Evolutionary conservation across 805 yeast genomes (phyloP).

Genomic region (Candida schatavii): DNA sequence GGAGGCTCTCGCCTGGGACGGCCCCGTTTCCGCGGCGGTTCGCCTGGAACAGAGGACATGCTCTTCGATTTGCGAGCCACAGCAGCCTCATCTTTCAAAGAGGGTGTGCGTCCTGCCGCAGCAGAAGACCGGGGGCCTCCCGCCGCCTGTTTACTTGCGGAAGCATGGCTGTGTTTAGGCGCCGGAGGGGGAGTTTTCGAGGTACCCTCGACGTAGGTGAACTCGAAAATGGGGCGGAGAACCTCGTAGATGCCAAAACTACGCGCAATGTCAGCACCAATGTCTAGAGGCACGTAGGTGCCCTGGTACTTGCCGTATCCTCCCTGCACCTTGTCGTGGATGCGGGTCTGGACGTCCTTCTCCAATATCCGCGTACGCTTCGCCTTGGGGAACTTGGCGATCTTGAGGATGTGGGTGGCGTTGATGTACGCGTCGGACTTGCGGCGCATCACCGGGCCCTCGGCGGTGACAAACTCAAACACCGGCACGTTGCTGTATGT

Average conservation of each 20-base stretch:
- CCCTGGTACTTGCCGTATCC: constrained; percentile 69
- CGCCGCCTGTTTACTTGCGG: constrained; percentile 35
- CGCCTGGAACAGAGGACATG: constrained; percentile 22
- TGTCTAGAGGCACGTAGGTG: constrained; percentile 42
- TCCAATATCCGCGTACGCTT: constrained; percentile 62
- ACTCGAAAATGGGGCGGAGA: constrained; percentile 66
- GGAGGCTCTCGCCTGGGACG: constrained; percentile 33
- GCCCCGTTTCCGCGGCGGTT: constrained; percentile 35
- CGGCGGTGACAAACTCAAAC: constrained; percentile 62
- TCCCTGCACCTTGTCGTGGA: constrained; percentile 69
- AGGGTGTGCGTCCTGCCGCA: not conserved
- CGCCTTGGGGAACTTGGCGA: constrained; percentile 66
- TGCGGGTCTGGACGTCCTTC: constrained; percentile 59
- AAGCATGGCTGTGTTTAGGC: constrained; percentile 45
- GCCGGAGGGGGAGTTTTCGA: constrained; percentile 47
- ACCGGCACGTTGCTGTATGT: constrained; percentile 75
- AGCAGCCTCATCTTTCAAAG: not conserved
- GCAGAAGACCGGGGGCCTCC: constrained; percentile 5
- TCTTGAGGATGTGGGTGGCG: constrained; percentile 68
- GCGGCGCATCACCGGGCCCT: constrained; percentile 70
- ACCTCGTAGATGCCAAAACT: constrained; percentile 46
- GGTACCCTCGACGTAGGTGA: constrained; percentile 42
- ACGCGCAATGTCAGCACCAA: constrained; percentile 40
- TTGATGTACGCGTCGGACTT: constrained; percentile 62
- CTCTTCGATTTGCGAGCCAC: constrained; percentile 14